phyloP scores from a whole-genome alignment of 768 basidiomycete species.

The Boletus vermiculosoides region DNA sequence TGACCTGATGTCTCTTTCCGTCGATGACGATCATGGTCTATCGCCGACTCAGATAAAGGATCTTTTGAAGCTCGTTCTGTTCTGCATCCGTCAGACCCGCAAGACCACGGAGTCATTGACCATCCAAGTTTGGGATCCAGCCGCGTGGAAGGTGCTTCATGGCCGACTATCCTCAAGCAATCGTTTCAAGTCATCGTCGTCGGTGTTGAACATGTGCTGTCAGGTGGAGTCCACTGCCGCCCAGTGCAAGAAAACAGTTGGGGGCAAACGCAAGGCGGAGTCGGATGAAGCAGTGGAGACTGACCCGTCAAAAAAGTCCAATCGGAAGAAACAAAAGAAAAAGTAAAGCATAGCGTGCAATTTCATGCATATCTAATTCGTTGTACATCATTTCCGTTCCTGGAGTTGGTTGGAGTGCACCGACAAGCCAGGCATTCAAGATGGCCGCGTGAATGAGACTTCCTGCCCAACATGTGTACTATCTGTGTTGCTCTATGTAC shows the following conservation, averaged over 20 bases:
- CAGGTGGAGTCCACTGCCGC: constrained; percentile 46
- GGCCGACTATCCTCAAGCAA: constrained; percentile 46
- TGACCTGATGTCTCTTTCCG: constrained; percentile 46
- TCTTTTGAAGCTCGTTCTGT: constrained; percentile 67
- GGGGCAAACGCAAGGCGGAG: constrained; percentile 41
- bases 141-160: constrained; percentile 53
- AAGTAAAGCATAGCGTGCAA: constrained; percentile 25
- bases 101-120: constrained; percentile 42
- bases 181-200: constrained; percentile 62
- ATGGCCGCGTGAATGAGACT: background rate
- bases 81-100: constrained; percentile 60
- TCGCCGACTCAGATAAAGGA: constrained; percentile 73
- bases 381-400: background rate
- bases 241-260: constrained; percentile 5
- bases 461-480: background rate
- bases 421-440: background rate
- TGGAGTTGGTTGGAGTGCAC: background rate
- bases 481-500: background rate
- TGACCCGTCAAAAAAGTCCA: constrained; percentile 37
- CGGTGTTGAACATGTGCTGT: constrained; percentile 60
- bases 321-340: constrained; percentile 49
- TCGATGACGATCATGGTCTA: constrained; percentile 44
- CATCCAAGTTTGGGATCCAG: constrained; percentile 55
- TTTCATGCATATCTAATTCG: background rate
- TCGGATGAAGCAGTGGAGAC: constrained; percentile 27